These are phyloP conservation scores for Phytophthora capsici DNA, from an alignment of 352 stramenopile genomes.

Conservation along the genomic window DNA sequence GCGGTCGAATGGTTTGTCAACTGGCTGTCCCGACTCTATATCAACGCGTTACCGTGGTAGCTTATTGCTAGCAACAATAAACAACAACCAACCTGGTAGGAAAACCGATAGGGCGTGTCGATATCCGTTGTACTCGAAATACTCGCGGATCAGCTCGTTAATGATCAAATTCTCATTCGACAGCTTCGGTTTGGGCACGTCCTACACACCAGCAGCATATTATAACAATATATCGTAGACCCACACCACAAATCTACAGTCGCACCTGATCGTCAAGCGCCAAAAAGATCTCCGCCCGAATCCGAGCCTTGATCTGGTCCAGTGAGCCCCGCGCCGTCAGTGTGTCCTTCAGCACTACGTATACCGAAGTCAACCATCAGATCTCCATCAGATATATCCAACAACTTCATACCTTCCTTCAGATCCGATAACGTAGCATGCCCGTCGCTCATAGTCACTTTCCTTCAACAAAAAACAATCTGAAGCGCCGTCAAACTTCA, in stretches of 20 bases:
- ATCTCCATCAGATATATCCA: not conserved
- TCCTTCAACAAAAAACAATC: constrained; percentile 21
- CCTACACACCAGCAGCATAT: constrained; percentile 5
- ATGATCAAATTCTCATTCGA: constrained; percentile 95
- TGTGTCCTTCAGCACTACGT: constrained; percentile 82
- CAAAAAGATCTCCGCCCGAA: constrained; percentile 87
- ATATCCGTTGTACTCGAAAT: constrained; percentile 95
- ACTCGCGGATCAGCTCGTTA: constrained; percentile 95
- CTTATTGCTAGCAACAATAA: too few species aligned
- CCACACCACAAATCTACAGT: not conserved
- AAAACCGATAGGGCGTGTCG: constrained; percentile 89
- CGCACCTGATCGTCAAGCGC: constrained; percentile 79
- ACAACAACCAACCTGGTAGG: constrained; percentile 58
- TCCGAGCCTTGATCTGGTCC: constrained; percentile 85
- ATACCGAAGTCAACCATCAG: not conserved
- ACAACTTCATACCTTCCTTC: constrained; percentile 44
- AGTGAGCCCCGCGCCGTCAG: constrained; percentile 76
- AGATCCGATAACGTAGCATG: constrained; percentile 61
- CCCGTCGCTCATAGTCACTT: constrained; percentile 9
- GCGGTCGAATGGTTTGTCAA: constrained; percentile 78
- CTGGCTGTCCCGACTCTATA: constrained; percentile 84
- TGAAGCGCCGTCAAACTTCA: constrained; percentile 16
- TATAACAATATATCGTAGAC: not conserved
- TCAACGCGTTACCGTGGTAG: constrained; percentile 17
- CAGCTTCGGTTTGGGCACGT: constrained; percentile 73